Evolutionary conservation across 2,329 filamentous ascomycete genomes (phyloP).

Genomic region (Phaeosphaeriaceae sp.): DNA sequence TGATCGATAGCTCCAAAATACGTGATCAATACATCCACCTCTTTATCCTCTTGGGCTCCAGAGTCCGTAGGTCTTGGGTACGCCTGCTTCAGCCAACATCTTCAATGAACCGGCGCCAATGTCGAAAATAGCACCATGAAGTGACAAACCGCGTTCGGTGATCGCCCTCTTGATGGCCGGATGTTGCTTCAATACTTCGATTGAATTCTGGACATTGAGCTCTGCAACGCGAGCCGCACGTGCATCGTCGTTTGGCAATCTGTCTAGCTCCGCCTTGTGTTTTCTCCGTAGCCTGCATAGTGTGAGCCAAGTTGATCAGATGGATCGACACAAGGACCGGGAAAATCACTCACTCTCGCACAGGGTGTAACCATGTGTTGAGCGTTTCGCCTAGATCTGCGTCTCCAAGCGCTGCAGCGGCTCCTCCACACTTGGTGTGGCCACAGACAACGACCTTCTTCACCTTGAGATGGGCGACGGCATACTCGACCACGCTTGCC

Average conservation of each 20-base stretch:
- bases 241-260: slow-evolving; percentile 52
- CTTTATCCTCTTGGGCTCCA: slow-evolving; percentile 15
- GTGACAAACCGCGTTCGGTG: slow-evolving; percentile 70
- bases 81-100: slow-evolving; percentile 52
- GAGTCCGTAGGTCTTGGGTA: slow-evolving; percentile 14
- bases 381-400: slow-evolving; percentile 62
- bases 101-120: slow-evolving; percentile 62
- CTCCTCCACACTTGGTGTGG: slow-evolving; percentile 66
- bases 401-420: slow-evolving; percentile 62
- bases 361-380: slow-evolving; percentile 66
- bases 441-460: slow-evolving; percentile 68
- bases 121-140: slow-evolving; percentile 82
- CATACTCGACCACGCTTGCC: slow-evolving; percentile 78
- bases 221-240: slow-evolving; percentile 71
- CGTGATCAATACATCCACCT: not conserved
- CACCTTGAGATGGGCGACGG: slow-evolving; percentile 73
- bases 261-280: slow-evolving; percentile 58
- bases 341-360: slow-evolving; percentile 51
- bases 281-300: slow-evolving; percentile 55
- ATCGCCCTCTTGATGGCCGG: slow-evolving; percentile 73
- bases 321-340: not conserved
- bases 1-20: too few species aligned
- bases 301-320: not conserved
- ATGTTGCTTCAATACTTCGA: slow-evolving; percentile 73
- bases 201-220: slow-evolving; percentile 74